Conservation (phyloP, 2,329 filamentous ascomycete species). For the Coccinonectria pachysandricola region DNA sequence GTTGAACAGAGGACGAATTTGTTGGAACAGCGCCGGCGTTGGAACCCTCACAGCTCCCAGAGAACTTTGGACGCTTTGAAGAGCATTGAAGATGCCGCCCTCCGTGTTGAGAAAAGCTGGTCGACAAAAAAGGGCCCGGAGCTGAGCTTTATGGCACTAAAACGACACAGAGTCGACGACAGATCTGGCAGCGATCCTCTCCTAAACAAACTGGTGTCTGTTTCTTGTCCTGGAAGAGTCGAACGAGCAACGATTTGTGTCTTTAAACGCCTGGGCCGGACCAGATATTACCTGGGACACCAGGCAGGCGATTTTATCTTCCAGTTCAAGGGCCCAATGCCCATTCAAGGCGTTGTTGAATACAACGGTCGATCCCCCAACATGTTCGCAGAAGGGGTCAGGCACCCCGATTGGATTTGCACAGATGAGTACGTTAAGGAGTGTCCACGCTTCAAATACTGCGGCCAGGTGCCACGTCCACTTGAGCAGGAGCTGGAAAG, state of each 20-base stretch:
- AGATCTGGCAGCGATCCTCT: neutral
- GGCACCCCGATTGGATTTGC: too few species aligned
- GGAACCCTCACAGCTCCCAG: neutral
- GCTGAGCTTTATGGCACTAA: neutral
- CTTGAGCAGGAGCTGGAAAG: constrained; percentile 9
- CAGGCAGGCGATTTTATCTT: constrained; percentile 19
- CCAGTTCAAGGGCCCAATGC: constrained; percentile 3
- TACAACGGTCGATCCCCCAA: too few species aligned
- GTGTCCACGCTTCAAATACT: constrained; percentile 7
- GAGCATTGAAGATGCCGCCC: constrained; percentile 1
- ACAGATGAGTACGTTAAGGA: too few species aligned
- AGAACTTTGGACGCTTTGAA: neutral
- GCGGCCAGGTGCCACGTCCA: constrained; percentile 14
- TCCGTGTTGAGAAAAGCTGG: constrained; percentile 2
- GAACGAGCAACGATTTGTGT: too few species aligned
- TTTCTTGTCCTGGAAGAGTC: too few species aligned
- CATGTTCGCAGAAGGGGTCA: neutral
- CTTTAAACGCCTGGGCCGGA: too few species aligned
- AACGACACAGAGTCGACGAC: constrained; percentile 1
- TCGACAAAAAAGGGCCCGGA: neutral
- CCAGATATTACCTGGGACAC: constrained; percentile 17
- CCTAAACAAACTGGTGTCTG: neutral
- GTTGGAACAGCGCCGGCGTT: neutral
- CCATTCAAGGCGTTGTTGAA: neutral
- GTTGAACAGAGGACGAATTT: neutral